Evolutionary conservation across 2,329 filamentous ascomycete species (phyloP).

Genomic region (Claviceps spartinae): DNA sequence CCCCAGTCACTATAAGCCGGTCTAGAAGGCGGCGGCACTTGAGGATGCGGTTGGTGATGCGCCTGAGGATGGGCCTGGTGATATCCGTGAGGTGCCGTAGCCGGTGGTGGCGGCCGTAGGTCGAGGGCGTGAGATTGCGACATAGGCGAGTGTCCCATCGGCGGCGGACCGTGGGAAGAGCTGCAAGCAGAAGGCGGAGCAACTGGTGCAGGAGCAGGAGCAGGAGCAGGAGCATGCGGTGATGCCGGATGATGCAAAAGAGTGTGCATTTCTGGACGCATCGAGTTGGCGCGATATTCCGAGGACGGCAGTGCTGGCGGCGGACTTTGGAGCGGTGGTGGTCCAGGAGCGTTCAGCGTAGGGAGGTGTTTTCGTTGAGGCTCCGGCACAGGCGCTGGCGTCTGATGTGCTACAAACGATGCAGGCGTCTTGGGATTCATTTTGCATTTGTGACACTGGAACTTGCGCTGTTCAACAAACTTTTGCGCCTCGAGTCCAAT

Average conservation of each 20-base stretch:
- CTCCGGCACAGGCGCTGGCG: conserved; percentile 10
- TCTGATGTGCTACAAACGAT: conserved; percentile 12
- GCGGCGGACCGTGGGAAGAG: conserved; percentile 10
- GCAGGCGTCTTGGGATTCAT: conserved; percentile 36
- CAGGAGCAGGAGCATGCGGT: conserved; percentile 3
- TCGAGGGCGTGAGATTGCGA: conserved; percentile 15
- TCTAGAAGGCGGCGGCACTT: conserved; percentile 13
- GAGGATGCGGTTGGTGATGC: conserved; percentile 3
- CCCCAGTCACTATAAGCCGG: conserved; percentile 33
- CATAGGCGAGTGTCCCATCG: conserved; percentile 6
- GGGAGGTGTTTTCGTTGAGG: conserved; percentile 9
- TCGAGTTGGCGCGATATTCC: conserved; percentile 14
- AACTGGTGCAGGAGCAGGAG: conserved; percentile 5
- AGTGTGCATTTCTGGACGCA: conserved; percentile 9
- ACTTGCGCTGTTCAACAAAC: conserved; percentile 46
- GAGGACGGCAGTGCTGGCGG: conserved; percentile 14
- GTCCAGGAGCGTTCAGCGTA: conserved; percentile 9
- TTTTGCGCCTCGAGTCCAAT: conserved; percentile 43
- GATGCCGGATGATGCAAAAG: conserved; percentile 8
- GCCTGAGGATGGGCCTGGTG: conserved; percentile 8
- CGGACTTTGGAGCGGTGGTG: conserved; percentile 16
- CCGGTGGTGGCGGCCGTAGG: conserved; percentile 10
- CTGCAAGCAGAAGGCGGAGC: background rate
- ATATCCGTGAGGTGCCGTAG: conserved; percentile 14
- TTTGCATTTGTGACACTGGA: conserved; percentile 65